A percentile compares a stretch with the other conserved stretches of the same genome.
Conservation (phyloP, 495 filamentous ascomycete genomes). For the Penicillium pancosmium region DNA sequence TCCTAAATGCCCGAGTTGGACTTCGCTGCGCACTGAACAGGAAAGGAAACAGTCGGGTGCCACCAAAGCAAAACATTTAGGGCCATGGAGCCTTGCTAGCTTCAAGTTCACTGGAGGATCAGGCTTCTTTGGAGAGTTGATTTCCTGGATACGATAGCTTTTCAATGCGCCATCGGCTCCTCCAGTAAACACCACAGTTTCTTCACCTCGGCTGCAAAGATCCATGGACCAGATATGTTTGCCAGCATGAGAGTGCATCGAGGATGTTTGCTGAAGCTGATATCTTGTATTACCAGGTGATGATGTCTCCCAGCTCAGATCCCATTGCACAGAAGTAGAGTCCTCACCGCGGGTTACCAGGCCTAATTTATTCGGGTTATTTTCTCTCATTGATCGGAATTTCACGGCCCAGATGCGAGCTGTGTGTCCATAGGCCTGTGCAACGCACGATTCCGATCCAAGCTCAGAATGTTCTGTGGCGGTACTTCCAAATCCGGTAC, state of each 20-base stretch:
- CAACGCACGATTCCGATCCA: constrained; percentile 50
- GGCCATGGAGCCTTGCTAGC: constrained; percentile 45
- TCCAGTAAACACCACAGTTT: constrained; percentile 67
- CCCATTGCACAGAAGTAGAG: constrained; percentile 70
- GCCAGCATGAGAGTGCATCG: constrained; percentile 68
- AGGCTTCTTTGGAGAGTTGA: neutral
- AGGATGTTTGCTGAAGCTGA: constrained; percentile 53
- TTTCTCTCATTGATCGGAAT: constrained; percentile 51
- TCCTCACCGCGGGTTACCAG: constrained; percentile 83
- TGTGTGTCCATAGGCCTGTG: constrained; percentile 76
- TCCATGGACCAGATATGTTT: constrained; percentile 91
- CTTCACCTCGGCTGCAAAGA: constrained; percentile 31
- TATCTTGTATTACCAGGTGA: constrained; percentile 25
- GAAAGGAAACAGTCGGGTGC: constrained; percentile 56
- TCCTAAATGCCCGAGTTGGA: constrained; percentile 53
- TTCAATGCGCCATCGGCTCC: constrained; percentile 77
- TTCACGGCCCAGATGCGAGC: constrained; percentile 88
- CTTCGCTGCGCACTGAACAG: constrained; percentile 59
- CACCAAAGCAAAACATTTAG: constrained; percentile 69
- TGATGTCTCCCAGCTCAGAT: constrained; percentile 45
- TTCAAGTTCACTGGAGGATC: constrained; percentile 7
- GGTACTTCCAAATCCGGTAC: constrained; percentile 44
- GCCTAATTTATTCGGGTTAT: constrained; percentile 29
- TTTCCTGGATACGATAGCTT: constrained; percentile 26
- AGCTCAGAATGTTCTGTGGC: constrained; percentile 19